phyloP scores from a whole-genome alignment of 129 eudicot species.

The Daucus carota region DH1_v3.0 NC_030384.2:38345001-38345500 shows the following conservation, averaged over 20 bases:
- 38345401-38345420: neutral
- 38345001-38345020: constrained; percentile 33
- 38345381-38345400: constrained; percentile 3
- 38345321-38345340: constrained; percentile 13
- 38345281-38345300: neutral
- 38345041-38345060: constrained; percentile 67
- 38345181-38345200: neutral
- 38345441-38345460: neutral
- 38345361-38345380: constrained; percentile 3
- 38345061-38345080: constrained; percentile 84
- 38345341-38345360: constrained; percentile 9
- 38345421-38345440: neutral
- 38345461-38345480: neutral
- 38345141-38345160: neutral
- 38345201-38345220: neutral
- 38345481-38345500: neutral
- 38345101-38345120: neutral
- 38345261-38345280: neutral
- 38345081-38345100: constrained; percentile 53
- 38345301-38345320: constrained; percentile 46
- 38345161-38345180: neutral
- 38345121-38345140: neutral
- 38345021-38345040: constrained; percentile 33
- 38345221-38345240: neutral
- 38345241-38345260: neutral